Evolutionary conservation across 1,284 basidiomycete genomes (phyloP).

Genomic region (Lentinula novae-zelandiae): DNA sequence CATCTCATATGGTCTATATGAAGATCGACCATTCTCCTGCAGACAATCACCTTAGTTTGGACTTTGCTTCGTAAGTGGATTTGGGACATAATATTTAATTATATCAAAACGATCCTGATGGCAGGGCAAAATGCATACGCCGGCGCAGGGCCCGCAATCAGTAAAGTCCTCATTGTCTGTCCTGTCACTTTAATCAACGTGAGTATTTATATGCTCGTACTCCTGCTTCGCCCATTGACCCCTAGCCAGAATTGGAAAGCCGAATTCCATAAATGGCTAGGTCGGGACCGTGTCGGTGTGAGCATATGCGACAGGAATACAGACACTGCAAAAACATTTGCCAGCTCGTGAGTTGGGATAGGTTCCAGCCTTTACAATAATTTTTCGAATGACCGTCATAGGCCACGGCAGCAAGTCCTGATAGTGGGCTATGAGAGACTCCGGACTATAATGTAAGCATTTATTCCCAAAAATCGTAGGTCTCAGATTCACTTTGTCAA

Average conservation of each 20-base stretch:
- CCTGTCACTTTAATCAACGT: constrained; percentile 90
- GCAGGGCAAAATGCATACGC: constrained; percentile 84
- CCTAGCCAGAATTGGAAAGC: constrained; percentile 84
- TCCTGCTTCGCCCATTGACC: constrained; percentile 4
- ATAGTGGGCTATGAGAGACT: constrained; percentile 96
- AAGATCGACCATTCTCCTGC: constrained; percentile 9
- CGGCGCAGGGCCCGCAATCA: constrained; percentile 53
- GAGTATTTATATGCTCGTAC: constrained; percentile 19
- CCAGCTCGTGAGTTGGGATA: constrained; percentile 55
- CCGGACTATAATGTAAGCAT: constrained; percentile 63
- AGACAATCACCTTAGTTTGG: constrained; percentile 88
- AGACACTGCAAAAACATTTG: constrained; percentile 66
- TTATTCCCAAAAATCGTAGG: constrained; percentile 1
- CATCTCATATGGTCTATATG: constrained; percentile 2
- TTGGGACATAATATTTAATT: neutral
- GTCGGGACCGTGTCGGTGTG: constrained; percentile 77
- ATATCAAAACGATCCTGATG: neutral
- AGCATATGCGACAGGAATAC: constrained; percentile 81
- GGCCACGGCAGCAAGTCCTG: constrained; percentile 79
- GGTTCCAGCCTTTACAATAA: neutral
- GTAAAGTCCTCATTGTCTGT: constrained; percentile 89
- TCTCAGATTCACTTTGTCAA: neutral
- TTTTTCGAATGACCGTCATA: constrained; percentile 24
- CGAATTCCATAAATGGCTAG: constrained; percentile 96
- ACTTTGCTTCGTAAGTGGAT: constrained; percentile 73